Percentiles rank a stretch among this genome's conserved stretches.
phyloP scores from a whole-genome alignment of 208 protist species.

The Trypanosoma avium region DNA sequence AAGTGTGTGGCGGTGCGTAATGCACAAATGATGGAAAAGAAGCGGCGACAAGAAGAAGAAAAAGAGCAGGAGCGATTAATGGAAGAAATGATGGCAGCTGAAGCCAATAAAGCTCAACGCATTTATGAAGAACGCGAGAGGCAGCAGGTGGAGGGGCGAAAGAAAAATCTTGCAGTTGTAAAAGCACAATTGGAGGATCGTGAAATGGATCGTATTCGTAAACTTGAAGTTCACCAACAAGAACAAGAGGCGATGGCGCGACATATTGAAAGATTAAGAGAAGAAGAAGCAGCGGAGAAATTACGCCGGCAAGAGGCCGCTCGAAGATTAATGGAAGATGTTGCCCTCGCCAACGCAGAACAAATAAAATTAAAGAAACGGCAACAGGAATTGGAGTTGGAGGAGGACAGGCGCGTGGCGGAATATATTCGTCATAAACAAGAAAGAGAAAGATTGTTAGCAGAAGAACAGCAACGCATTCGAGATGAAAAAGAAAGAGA shows the following conservation, averaged over 20 bases:
- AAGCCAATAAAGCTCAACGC: conserved; percentile 83
- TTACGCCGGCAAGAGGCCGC: conserved; percentile 74
- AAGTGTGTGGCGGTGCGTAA: conserved; percentile 92
- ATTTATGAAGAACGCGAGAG: conserved; percentile 91
- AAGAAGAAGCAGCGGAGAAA: conserved; percentile 88
- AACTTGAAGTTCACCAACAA: conserved; percentile 89
- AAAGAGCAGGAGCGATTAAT: conserved; percentile 66
- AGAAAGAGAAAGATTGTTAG: conserved; percentile 79
- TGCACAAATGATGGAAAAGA: conserved; percentile 84
- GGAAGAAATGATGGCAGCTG: conserved; percentile 82
- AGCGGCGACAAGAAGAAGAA: conserved; percentile 59
- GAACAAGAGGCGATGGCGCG: conserved; percentile 92
- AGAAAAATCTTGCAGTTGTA: conserved; percentile 80
- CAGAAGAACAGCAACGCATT: conserved; percentile 84
- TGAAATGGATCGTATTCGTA: conserved; percentile 84
- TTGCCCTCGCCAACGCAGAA: conserved; percentile 91
- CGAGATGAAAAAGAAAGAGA: conserved; percentile 89
- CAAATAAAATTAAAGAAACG: conserved; percentile 90
- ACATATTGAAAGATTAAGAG: conserved; percentile 86
- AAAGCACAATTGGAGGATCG: conserved; percentile 89
- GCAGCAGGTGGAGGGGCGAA: conserved; percentile 77
- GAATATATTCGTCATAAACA: conserved; percentile 89
- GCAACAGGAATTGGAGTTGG: conserved; percentile 66
- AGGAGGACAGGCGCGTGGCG: conserved; percentile 88
- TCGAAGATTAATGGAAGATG: conserved; percentile 88